These are phyloP conservation scores for Termitomyces titanicus DNA, from an alignment of 768 basidiomycete species.

Conservation along the genomic window DNA sequence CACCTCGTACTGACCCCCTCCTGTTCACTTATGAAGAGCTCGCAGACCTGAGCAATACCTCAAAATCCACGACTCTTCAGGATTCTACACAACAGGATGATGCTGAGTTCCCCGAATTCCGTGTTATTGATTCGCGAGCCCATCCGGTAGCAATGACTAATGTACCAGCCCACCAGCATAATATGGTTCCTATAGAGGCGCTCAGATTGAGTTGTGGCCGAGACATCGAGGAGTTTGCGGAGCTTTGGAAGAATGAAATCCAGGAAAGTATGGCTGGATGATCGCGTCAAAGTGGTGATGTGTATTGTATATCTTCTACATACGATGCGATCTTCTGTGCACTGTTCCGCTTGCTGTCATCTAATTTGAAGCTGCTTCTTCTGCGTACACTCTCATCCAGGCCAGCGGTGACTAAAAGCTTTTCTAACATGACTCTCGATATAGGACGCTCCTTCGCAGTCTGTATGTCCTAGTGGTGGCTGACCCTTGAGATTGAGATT, in stretches of 20 bases:
- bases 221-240: constrained; percentile 69
- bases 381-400: background rate
- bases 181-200: constrained; percentile 90
- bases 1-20: constrained; percentile 81
- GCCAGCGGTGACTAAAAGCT: too few species aligned
- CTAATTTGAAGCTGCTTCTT: background rate
- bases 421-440: too few species aligned
- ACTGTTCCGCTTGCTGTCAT: background rate
- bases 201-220: constrained; percentile 74
- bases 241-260: constrained; percentile 57
- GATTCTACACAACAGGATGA: background rate
- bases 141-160: constrained; percentile 69
- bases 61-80: background rate
- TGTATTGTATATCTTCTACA: background rate
- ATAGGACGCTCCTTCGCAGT: background rate
- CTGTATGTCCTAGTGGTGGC: background rate
- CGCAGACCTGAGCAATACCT: constrained; percentile 28
- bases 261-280: constrained; percentile 23
- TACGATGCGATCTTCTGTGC: background rate
- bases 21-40: constrained; percentile 85
- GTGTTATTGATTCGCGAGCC: constrained; percentile 67
- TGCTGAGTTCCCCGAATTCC: constrained; percentile 36
- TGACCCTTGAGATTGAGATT: background rate
- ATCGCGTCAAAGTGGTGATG: background rate
- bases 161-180: constrained; percentile 76